A percentile compares a stretch with the other conserved stretches of the same genome.
These are phyloP conservation scores for Licmophora abbreviata DNA, from an alignment of 108 stramenopile species.

Conservation along the genomic window DNA sequence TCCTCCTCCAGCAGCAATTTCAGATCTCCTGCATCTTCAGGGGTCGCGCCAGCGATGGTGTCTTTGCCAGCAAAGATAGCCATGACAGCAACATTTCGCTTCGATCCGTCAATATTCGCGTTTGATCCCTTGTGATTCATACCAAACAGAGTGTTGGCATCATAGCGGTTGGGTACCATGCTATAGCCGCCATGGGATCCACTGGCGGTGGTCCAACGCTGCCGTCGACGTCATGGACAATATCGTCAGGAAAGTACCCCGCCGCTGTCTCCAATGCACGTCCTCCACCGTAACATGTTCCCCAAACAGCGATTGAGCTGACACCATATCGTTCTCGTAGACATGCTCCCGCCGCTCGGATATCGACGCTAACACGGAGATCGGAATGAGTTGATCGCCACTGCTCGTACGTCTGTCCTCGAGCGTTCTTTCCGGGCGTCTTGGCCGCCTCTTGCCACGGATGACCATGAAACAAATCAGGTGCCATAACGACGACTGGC, in stretches of 20 bases:
- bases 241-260: conserved; percentile 49
- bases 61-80: conserved; percentile 72
- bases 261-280: conserved; percentile 73
- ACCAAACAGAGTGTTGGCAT: conserved; percentile 59
- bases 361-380: conserved; percentile 66
- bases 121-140: conserved; percentile 9
- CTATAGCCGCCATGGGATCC: conserved; percentile 62
- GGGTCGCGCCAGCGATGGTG: conserved; percentile 50
- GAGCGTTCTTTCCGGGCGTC: conserved; percentile 32
- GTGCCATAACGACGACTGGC: conserved; percentile 78
- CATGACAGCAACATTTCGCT: conserved; percentile 62
- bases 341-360: conserved; percentile 72
- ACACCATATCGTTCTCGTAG: conserved; percentile 73
- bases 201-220: conserved; percentile 52
- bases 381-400: conserved; percentile 71
- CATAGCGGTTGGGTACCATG: conserved; percentile 85
- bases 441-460: conserved; percentile 56
- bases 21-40: conserved; percentile 54
- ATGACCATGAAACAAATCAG: conserved; percentile 71
- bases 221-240: conserved; percentile 58
- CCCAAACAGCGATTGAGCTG: conserved; percentile 67
- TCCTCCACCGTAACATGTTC: conserved; percentile 80
- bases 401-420: conserved; percentile 63
- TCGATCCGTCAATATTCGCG: neutral
- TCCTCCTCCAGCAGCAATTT: conserved; percentile 54